Evolutionary conservation across 2,329 filamentous ascomycete genomes (phyloP).

Genomic region (Colletotrichum sp.): DNA sequence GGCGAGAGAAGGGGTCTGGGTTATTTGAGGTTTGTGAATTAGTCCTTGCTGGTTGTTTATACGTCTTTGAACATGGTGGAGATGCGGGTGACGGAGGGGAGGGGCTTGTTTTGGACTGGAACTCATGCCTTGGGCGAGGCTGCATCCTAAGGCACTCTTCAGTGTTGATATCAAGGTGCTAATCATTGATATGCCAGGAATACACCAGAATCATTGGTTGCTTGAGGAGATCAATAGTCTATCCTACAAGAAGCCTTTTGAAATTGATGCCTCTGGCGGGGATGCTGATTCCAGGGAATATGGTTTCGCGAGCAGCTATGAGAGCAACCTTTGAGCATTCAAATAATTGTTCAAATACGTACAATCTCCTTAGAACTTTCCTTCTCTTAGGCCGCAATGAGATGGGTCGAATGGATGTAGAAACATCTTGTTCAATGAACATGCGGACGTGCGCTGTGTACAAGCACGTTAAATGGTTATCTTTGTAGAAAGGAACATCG

Average conservation of each 20-base stretch:
- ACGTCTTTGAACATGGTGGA: not conserved
- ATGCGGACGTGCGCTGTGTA: not conserved
- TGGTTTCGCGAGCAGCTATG: not conserved
- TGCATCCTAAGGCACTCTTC: not conserved
- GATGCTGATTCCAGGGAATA: not conserved
- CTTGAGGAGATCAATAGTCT: too few species aligned
- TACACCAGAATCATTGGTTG: too few species aligned
- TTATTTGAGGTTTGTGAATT: not conserved
- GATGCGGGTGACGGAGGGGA: not conserved
- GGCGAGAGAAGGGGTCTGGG: not conserved
- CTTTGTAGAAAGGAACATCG: not conserved
- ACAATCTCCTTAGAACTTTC: rapidly evolving
- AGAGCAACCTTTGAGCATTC: not conserved
- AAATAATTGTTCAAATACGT: not conserved
- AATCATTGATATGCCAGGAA: too few species aligned
- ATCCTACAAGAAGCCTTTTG: not conserved
- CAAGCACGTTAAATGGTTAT: not conserved
- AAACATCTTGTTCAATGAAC: not conserved
- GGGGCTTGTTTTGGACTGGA: not conserved
- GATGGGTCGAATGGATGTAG: not conserved
- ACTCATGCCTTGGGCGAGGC: not conserved
- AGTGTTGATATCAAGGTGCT: not conserved
- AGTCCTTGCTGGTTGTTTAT: not conserved
- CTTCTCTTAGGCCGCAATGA: not conserved
- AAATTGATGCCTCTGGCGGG: not conserved